A percentile compares a stretch with the other conserved stretches of the same genome.
These are phyloP conservation scores for Arabidopsis arenosa DNA, from an alignment of 345 rosid species.

Conservation along the genomic window DNA sequence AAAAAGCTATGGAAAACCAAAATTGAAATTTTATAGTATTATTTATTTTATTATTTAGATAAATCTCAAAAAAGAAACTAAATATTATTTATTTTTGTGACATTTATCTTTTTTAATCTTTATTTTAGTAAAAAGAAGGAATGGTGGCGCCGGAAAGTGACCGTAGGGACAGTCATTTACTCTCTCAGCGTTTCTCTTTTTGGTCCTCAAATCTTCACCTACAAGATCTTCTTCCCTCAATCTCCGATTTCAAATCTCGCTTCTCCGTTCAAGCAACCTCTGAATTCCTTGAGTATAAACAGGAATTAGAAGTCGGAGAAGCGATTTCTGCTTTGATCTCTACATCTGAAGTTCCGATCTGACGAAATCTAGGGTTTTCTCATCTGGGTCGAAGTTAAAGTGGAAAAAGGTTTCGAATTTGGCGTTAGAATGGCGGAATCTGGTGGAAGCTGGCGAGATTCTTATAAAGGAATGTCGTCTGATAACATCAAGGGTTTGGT, in stretches of 20 bases:
- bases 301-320: not conserved
- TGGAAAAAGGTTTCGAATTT: not conserved
- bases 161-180: constrained; percentile 31
- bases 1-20: too few relatives aligned
- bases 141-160: constrained; percentile 33
- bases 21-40: too few relatives aligned
- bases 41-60: not conserved
- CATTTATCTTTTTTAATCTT: too few relatives aligned
- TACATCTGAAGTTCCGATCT: constrained; percentile 32
- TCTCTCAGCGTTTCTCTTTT: constrained; percentile 2
- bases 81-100: too few relatives aligned
- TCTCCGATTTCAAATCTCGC: constrained; percentile 8
- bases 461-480: constrained; percentile 72
- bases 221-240: not conserved
- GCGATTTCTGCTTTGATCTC: constrained; percentile 4
- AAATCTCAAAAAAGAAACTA: not conserved
- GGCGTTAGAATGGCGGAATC: constrained; percentile 36
- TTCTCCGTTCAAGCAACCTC: not conserved
- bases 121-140: not conserved
- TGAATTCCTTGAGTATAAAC: not conserved
- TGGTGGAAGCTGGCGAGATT: constrained; percentile 54
- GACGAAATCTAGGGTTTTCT: constrained; percentile 31
- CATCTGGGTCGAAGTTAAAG: not conserved
- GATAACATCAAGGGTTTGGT: constrained; percentile 88
- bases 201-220: not conserved